Conservation (phyloP, 2,329 filamentous ascomycete species). For the Ophiostoma ulmi region DNA sequence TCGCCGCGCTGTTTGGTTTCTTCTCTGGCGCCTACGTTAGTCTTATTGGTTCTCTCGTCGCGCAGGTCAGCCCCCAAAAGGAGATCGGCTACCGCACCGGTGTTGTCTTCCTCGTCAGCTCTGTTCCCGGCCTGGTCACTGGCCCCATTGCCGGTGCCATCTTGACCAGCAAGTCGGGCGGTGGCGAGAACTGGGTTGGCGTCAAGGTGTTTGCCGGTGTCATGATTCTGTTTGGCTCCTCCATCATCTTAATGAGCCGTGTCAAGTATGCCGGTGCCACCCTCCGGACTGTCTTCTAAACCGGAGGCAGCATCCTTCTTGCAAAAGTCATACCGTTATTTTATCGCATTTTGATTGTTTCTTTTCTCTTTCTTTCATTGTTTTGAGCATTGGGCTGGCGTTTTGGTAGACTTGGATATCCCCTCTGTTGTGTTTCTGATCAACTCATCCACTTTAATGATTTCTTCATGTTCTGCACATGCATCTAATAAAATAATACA, state of each 20-base stretch:
- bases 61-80: slow-evolving; percentile 50
- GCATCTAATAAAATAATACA: neutral
- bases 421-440: neutral
- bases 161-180: slow-evolving; percentile 19
- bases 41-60: slow-evolving; percentile 38
- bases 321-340: too few species aligned
- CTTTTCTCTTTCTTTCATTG: neutral
- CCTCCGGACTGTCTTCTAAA: slow-evolving; percentile 30
- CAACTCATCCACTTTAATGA: neutral
- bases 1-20: slow-evolving; percentile 41
- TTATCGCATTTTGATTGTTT: too few species aligned
- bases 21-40: slow-evolving; percentile 37
- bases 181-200: slow-evolving; percentile 32
- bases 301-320: neutral
- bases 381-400: neutral
- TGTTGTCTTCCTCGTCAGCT: slow-evolving; percentile 46
- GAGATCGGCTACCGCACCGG: slow-evolving; percentile 54
- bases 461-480: neutral
- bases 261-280: slow-evolving; percentile 31
- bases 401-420: neutral
- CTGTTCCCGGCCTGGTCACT: slow-evolving; percentile 48
- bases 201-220: slow-evolving; percentile 38
- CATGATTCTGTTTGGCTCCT: slow-evolving; percentile 33
- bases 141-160: slow-evolving; percentile 47
- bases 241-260: slow-evolving; percentile 30